Percentiles rank a stretch among this genome's conserved stretches.
phyloP scores from a whole-genome alignment of 768 basidiomycete genomes.

The Lactarius psammicola region DNA sequence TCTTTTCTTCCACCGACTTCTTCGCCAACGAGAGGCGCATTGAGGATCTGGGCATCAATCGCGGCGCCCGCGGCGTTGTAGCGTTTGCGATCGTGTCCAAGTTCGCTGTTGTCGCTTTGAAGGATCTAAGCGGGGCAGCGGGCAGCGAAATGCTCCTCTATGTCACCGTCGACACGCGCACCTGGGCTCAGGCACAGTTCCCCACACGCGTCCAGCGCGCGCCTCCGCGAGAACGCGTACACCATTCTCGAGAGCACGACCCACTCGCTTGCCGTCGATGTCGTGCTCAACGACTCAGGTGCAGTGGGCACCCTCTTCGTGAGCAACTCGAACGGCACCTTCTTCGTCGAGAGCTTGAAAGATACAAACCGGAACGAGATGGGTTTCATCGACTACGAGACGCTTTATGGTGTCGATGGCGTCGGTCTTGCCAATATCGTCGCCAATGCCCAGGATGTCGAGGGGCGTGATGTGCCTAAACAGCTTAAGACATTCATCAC shows the following conservation, averaged over 20 bases:
- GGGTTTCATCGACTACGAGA: slow-evolving; percentile 94
- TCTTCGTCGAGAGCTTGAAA: slow-evolving; percentile 85
- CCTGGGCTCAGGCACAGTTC: slow-evolving; percentile 89
- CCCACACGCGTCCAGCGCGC: slow-evolving; percentile 82
- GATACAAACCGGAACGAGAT: slow-evolving; percentile 88
- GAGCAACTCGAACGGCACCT: slow-evolving; percentile 94
- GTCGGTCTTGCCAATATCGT: slow-evolving; percentile 91
- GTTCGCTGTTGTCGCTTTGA: slow-evolving; percentile 88
- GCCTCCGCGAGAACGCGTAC: slow-evolving; percentile 87
- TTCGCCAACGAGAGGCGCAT: slow-evolving; percentile 62
- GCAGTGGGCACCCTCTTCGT: slow-evolving; percentile 90
- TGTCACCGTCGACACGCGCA: slow-evolving; percentile 77
- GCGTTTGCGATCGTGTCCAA: slow-evolving; percentile 93
- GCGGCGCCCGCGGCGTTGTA: slow-evolving; percentile 83
- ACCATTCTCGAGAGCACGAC: slow-evolving; percentile 93
- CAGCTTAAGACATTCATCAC: slow-evolving; percentile 78
- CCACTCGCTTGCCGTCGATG: slow-evolving; percentile 93
- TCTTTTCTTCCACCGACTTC: slow-evolving; percentile 85
- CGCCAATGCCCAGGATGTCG: slow-evolving; percentile 79
- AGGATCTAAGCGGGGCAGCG: slow-evolving; percentile 55
- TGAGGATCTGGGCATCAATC: slow-evolving; percentile 85
- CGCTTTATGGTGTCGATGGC: slow-evolving; percentile 81
- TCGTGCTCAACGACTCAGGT: slow-evolving; percentile 65
- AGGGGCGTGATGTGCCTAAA: slow-evolving; percentile 65
- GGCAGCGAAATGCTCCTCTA: slow-evolving; percentile 80